phyloP scores from a whole-genome alignment of 2,329 filamentous ascomycete genomes.

The Myriangium duriaei region DNA sequence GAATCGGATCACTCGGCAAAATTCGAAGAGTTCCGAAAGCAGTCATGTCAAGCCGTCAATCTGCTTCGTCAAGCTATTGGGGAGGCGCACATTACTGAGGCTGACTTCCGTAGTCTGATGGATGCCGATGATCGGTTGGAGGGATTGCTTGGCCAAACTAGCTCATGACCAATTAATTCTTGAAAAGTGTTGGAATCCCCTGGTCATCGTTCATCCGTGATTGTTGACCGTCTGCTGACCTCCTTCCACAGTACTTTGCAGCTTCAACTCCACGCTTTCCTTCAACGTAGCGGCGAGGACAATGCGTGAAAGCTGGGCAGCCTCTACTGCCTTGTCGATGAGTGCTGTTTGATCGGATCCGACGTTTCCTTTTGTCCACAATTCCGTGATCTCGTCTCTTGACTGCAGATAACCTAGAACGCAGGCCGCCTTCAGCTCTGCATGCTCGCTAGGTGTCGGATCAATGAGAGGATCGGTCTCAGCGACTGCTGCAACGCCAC shows the following conservation, averaged over 20 bases:
- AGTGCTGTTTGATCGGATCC: conserved; percentile 38
- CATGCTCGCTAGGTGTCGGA: conserved; percentile 69
- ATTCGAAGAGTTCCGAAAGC: conserved; percentile 14
- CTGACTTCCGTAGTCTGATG: conserved; percentile 17
- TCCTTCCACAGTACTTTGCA: conserved; percentile 1
- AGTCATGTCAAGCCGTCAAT: conserved; percentile 15
- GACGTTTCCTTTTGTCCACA: conserved; percentile 78
- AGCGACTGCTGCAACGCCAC: conserved; percentile 77
- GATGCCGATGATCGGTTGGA: conserved; percentile 19
- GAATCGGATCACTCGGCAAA: conserved; percentile 11
- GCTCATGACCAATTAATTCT: too few relatives aligned
- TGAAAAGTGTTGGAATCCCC: conserved; percentile 2
- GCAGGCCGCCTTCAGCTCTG: conserved; percentile 66
- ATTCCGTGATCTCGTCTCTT: conserved; percentile 81
- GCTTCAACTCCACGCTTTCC: conserved; percentile 38
- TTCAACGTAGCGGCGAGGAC: conserved; percentile 50
- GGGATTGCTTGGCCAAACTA: conserved; percentile 15
- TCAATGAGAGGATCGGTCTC: conserved; percentile 54
- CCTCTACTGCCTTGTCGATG: conserved; percentile 51
- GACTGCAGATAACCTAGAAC: conserved; percentile 80
- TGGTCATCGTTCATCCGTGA: conserved; percentile 1
- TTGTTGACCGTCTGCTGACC: background rate
- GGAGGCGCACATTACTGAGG: conserved; percentile 17
- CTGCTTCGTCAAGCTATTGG: conserved; percentile 17
- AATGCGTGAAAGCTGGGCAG: conserved; percentile 45